Evolutionary conservation across 1,139 yeast species (phyloP).

Genomic region (Kurtzmaniella quercitrusa): DNA sequence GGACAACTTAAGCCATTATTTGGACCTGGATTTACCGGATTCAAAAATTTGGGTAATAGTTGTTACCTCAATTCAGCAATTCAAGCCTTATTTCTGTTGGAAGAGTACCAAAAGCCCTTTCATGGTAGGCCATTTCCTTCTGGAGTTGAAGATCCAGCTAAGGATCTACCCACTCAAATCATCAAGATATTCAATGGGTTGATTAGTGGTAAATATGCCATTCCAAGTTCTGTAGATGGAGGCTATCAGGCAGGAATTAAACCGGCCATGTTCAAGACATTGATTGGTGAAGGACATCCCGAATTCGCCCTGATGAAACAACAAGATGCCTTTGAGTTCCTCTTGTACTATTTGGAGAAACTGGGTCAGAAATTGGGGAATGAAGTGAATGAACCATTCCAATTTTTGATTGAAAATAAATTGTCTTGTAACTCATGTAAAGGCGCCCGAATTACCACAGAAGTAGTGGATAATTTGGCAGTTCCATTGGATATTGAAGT

Average conservation of each 20-base stretch:
- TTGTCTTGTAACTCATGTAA: constrained; percentile 60
- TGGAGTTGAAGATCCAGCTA: constrained; percentile 49
- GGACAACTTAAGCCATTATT: constrained; percentile 67
- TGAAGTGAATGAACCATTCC: constrained; percentile 48
- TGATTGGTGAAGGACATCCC: constrained; percentile 72
- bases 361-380: constrained; percentile 52
- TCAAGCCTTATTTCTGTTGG: constrained; percentile 53
- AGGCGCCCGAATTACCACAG: constrained; percentile 53
- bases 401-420: constrained; percentile 63
- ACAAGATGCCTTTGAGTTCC: constrained; percentile 93
- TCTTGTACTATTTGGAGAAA: constrained; percentile 61
- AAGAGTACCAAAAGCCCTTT: constrained; percentile 37
- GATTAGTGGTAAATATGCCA: constrained; percentile 67
- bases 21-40: constrained; percentile 72
- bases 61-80: constrained; percentile 83
- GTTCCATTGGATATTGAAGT: constrained; percentile 51
- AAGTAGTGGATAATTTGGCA: constrained; percentile 65
- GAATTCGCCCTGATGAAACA: constrained; percentile 87
- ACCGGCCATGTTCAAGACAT: constrained; percentile 69
- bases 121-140: constrained; percentile 19
- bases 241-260: constrained; percentile 72
- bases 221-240: constrained; percentile 41
- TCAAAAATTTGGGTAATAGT: constrained; percentile 87
- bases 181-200: constrained; percentile 79
- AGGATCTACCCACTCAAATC: constrained; percentile 66